Evolutionary conservation across 2,329 filamentous ascomycete species (phyloP).

Genomic region (Nemania bipapillata): DNA sequence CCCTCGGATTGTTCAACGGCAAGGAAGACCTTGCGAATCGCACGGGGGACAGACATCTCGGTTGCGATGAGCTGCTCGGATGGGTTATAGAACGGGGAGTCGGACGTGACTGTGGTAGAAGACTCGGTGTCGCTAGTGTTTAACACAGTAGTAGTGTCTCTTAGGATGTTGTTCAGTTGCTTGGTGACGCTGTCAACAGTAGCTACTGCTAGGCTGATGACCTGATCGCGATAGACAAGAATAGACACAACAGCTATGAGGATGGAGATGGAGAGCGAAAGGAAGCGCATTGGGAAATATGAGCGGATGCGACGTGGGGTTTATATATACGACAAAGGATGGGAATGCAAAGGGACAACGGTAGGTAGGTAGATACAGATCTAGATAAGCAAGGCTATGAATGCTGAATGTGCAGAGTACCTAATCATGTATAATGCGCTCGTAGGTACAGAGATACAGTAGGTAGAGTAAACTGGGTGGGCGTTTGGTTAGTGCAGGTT

Average conservation of each 20-base stretch:
- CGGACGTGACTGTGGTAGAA: conserved; percentile 33
- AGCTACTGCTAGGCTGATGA: conserved; percentile 46
- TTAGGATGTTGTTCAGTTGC: conserved; percentile 37
- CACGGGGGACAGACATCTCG: conserved; percentile 75
- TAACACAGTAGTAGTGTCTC: conserved; percentile 21
- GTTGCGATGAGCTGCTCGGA: conserved; percentile 51
- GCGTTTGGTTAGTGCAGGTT: conserved; percentile 1
- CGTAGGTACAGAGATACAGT: no score
- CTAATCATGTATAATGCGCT: no score
- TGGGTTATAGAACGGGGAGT: conserved; percentile 47
- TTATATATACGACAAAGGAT: conserved; percentile 34
- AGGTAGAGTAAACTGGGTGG: no score
- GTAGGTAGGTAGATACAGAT: not conserved
- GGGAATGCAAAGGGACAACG: not conserved
- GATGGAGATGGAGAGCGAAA: conserved; percentile 54
- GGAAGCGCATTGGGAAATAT: conserved; percentile 52
- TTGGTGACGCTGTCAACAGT: conserved; percentile 42
- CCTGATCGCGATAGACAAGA: conserved; percentile 50
- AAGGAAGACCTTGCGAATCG: conserved; percentile 83
- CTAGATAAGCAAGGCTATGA: no score
- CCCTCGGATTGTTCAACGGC: conserved; percentile 89
- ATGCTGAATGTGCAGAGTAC: no score
- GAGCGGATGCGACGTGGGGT: conserved; percentile 27
- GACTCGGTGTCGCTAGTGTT: conserved; percentile 33
- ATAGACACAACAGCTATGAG: conserved; percentile 55